phyloP scores from a whole-genome alignment of 2,329 filamentous ascomycete genomes.

The Harringtonia aguacate region DNA sequence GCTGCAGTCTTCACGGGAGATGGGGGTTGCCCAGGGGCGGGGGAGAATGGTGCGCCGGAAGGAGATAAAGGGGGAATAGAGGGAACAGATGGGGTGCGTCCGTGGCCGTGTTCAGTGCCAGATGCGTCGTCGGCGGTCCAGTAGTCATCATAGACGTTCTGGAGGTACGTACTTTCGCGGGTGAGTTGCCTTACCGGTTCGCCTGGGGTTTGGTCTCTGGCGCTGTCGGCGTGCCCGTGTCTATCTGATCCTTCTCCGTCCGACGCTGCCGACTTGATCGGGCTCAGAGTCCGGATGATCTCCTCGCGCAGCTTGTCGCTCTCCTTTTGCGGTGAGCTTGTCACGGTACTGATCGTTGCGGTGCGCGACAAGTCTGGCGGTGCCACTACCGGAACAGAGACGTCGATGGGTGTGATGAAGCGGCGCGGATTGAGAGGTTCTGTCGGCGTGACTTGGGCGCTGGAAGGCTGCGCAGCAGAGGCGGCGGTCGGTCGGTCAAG shows the following conservation, averaged over 20 bases:
- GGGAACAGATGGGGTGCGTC: background rate
- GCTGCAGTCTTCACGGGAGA: no score
- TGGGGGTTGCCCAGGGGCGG: no score
- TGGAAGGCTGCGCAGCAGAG: background rate
- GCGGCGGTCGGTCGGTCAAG: background rate
- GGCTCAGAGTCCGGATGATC: slow-evolving; percentile 59
- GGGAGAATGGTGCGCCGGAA: no score
- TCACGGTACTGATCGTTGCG: slow-evolving; percentile 33
- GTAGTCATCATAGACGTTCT: slow-evolving; percentile 58
- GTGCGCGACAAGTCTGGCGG: slow-evolving; percentile 25
- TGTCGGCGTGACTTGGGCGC: slow-evolving; percentile 22
- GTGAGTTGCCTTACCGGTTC: slow-evolving; percentile 1
- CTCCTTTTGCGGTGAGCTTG: slow-evolving; percentile 49
- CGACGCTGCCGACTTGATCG: slow-evolving; percentile 22
- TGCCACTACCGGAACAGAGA: background rate
- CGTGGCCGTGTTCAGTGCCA: background rate
- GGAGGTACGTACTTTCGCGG: slow-evolving; percentile 52
- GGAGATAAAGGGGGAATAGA: background rate
- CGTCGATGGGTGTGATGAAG: slow-evolving; percentile 21
- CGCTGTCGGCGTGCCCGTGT: slow-evolving; percentile 1
- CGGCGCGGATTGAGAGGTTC: slow-evolving; percentile 34
- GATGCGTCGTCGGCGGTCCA: slow-evolving; percentile 41
- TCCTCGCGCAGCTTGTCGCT: slow-evolving; percentile 64
- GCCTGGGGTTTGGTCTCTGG: background rate
- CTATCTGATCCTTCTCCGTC: background rate